These are phyloP conservation scores for Alternaria sp. DNA, from an alignment of 2,329 filamentous ascomycete genomes.

Conservation along the genomic window DNA sequence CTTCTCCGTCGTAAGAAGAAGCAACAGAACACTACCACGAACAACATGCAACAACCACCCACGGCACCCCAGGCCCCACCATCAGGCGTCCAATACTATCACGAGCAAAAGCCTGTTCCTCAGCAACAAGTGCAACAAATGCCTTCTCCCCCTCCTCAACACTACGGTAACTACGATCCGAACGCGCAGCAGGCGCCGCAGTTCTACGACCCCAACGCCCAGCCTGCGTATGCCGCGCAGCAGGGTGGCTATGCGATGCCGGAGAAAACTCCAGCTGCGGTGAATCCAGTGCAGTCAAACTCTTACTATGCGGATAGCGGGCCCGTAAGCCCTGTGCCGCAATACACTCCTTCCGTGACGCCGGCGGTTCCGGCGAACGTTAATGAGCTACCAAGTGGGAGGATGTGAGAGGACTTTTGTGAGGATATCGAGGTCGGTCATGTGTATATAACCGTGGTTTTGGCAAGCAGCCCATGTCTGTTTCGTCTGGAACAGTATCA, in stretches of 20 bases:
- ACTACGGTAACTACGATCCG: constrained; percentile 13
- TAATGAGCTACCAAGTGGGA: constrained; percentile 20
- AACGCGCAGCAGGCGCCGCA: constrained; percentile 14
- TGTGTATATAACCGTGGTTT: background rate
- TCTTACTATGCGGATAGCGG: constrained; percentile 18
- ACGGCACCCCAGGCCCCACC: constrained; percentile 3
- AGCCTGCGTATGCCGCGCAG: constrained; percentile 11
- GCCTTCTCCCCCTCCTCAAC: constrained; percentile 8
- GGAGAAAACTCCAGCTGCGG: constrained; percentile 17
- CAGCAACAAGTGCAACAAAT: constrained; percentile 17
- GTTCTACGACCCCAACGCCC: constrained; percentile 17
- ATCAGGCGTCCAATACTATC: constrained; percentile 18
- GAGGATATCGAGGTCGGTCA: background rate
- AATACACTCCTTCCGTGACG: constrained; percentile 14
- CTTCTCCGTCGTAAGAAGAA: constrained; percentile 22
- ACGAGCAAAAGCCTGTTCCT: constrained; percentile 13
- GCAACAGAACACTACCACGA: constrained; percentile 6
- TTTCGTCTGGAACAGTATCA: background rate
- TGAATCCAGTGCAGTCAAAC: constrained; percentile 5
- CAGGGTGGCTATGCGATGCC: constrained; percentile 9
- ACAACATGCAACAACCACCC: constrained; percentile 2
- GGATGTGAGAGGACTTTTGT: constrained; percentile 11
- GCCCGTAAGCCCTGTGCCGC: constrained; percentile 22
- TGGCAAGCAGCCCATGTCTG: background rate
- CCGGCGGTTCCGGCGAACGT: constrained; percentile 10